phyloP scores from a whole-genome alignment of 2,329 filamentous ascomycete genomes.

The Fusarium chlamydosporum region DNA sequence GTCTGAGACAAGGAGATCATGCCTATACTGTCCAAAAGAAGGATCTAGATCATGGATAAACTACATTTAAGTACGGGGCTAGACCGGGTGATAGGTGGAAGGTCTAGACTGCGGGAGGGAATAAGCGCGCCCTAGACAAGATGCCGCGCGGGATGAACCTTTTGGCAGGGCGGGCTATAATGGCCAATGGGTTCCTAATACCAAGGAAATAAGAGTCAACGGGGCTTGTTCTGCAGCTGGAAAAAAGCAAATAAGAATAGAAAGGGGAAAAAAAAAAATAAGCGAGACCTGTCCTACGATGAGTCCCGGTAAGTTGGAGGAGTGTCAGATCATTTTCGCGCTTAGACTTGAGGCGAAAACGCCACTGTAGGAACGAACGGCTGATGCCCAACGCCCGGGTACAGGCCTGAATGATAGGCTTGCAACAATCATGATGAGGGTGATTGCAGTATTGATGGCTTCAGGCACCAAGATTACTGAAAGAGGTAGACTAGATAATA shows the following conservation, averaged over 20 bases:
- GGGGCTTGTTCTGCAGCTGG: slow-evolving; percentile 12
- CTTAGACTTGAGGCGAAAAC: slow-evolving; percentile 33
- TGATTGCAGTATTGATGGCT: neutral
- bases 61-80: slow-evolving; percentile 14
- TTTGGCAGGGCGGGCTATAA: slow-evolving; percentile 22
- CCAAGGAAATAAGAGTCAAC: slow-evolving; percentile 21
- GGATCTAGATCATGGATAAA: slow-evolving; percentile 14
- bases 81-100: slow-evolving; percentile 19
- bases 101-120: slow-evolving; percentile 33
- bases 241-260: neutral
- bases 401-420: slow-evolving; percentile 1
- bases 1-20: slow-evolving; percentile 37
- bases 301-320: slow-evolving; percentile 12
- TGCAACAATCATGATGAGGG: neutral
- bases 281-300: slow-evolving; percentile 26
- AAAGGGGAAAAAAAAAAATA: neutral
- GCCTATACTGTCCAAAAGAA: neutral
- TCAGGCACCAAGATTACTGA: neutral
- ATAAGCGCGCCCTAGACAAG: slow-evolving; percentile 32
- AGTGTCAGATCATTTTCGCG: slow-evolving; percentile 9
- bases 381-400: neutral
- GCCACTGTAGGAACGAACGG: slow-evolving; percentile 4
- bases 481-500: slow-evolving; percentile 8
- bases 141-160: slow-evolving; percentile 28
- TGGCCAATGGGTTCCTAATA: slow-evolving; percentile 4